Base-by-base conservation (phyloP, 83 land plant species). In the Diphasiastrum complanatum region DNA sequence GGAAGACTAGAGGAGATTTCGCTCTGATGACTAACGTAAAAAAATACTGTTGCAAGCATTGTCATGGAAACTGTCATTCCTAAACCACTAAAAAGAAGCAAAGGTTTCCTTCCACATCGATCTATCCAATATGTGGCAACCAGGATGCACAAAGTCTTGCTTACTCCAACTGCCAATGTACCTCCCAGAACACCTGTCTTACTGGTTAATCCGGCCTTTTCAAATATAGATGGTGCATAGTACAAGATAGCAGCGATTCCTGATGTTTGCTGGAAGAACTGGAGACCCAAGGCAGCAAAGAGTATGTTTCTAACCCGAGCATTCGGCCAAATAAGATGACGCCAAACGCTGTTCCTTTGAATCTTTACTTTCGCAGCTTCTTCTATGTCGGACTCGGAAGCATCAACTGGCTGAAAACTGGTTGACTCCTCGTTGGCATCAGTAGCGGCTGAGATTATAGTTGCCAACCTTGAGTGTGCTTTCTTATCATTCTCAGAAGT, bases 41-140 rank as follows among this genome's bases (percentile, higher is more conserved):
- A n/a, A n/a, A n/a, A n/a, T n/a, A n/a, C n/a, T n/a, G n/a, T n/a
- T n/a, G n/a, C n/a, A n/a, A n/a, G n/a, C n/a, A n/a, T n/a, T n/a
- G n/a, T n/a, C n/a, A n/a, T n/a, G 2, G 81, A 74, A 0, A 61
- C 0, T 30, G 72, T 38, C 81, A 75, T 67, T 0, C 87, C 84
- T 0, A 20, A 63, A 20, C 57, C 43, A 65, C 85, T 80, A 10
- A 46, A 49, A 0, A 83, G 72, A 4, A 83, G 75, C 61, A 83
- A 34, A 45, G 81, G 81, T 5, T 78, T 57, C 25, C 87, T 68
- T 11, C 87, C 87, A n/a, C 71, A 35, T 12, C 45, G 33, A 65
- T 83, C 87, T 10, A 83, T 60, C 20, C 53, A 27, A 36, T 67
- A 70, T 4, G 85, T 78, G 5, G 87, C 85, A 10, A 83, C 74